Evolutionary conservation across 75 land plant genomes (phyloP).

Genomic region (Sequoia sempervirens): DNA sequence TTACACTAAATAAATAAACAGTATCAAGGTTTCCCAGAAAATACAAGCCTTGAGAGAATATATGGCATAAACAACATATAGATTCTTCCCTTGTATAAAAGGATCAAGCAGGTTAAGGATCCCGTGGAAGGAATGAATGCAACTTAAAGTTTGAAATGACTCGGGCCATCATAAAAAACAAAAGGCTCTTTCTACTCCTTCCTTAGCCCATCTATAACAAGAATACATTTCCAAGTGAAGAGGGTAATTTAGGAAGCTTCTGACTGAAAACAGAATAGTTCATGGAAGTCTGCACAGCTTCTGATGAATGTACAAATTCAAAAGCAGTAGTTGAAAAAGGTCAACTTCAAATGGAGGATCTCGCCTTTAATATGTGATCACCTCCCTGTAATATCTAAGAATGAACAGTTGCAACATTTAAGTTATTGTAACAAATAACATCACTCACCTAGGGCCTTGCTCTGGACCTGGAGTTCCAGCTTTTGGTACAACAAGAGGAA

Average conservation of each 20-base stretch:
- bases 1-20: slow-evolving; percentile 3
- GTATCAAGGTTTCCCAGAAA: background rate
- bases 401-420: background rate
- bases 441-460: slow-evolving; percentile 6
- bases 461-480: slow-evolving; percentile 12
- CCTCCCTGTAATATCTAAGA: slow-evolving; percentile 4
- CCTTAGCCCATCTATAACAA: background rate
- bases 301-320: slow-evolving; percentile 5
- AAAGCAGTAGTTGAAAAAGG: background rate
- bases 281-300: slow-evolving; percentile 4
- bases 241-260: slow-evolving; percentile 2
- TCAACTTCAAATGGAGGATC: background rate
- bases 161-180: slow-evolving; percentile 1
- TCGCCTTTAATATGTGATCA: background rate
- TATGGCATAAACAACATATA: background rate
- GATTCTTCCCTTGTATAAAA: slow-evolving; percentile 1
- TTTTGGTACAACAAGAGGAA: slow-evolving; percentile 10
- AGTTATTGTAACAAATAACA: background rate
- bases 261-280: slow-evolving; percentile 1
- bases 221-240: background rate
- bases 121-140: background rate
- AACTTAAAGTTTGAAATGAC: slow-evolving; percentile 5
- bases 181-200: slow-evolving; percentile 2
- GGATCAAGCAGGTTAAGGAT: slow-evolving; percentile 2
- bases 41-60: background rate